Evolutionary conservation across 2,329 filamentous ascomycete genomes (phyloP).

Genomic region (Fusarium sp.): DNA sequence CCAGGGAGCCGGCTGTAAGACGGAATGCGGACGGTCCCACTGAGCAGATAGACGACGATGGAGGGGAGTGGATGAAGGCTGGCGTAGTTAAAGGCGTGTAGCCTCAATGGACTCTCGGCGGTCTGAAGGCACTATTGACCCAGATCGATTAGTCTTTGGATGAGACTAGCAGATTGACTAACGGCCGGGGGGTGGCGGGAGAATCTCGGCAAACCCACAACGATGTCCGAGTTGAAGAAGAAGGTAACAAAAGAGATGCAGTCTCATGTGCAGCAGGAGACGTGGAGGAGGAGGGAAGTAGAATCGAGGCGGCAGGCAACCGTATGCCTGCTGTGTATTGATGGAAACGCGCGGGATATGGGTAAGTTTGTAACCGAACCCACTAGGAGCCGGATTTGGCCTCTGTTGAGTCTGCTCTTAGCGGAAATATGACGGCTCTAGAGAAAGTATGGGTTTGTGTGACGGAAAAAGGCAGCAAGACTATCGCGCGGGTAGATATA

Average conservation of each 20-base stretch:
- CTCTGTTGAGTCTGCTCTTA: slow-evolving; percentile 27
- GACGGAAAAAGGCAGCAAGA: slow-evolving; percentile 6
- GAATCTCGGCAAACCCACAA: slow-evolving; percentile 7
- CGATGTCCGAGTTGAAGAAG: neutral
- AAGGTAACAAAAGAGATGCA: neutral
- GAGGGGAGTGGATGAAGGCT: slow-evolving; percentile 30
- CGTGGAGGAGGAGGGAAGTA: slow-evolving; percentile 2
- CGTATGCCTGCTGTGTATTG: slow-evolving; percentile 14
- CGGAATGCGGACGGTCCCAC: slow-evolving; percentile 48
- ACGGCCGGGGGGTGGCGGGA: neutral
- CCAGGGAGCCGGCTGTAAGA: slow-evolving; percentile 41
- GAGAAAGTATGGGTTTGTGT: slow-evolving; percentile 18
- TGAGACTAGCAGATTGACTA: slow-evolving; percentile 14
- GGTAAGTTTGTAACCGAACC: slow-evolving; percentile 19
- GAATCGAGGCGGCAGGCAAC: slow-evolving; percentile 12
- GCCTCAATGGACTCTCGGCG: slow-evolving; percentile 8
- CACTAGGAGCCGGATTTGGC: slow-evolving; percentile 44
- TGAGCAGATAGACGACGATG: slow-evolving; percentile 24
- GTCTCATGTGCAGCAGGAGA: neutral
- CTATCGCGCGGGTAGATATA: neutral
- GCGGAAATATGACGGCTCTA: slow-evolving; percentile 33
- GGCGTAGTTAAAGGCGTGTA: slow-evolving; percentile 30
- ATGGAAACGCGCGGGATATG: slow-evolving; percentile 18
- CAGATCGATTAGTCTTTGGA: slow-evolving; percentile 15
- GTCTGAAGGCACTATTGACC: slow-evolving; percentile 21